A percentile compares a stretch with the other conserved stretches of the same genome.
phyloP scores from a whole-genome alignment of 139 green algal species.

The Auxenochlorella pyrenoidosa region DNA sequence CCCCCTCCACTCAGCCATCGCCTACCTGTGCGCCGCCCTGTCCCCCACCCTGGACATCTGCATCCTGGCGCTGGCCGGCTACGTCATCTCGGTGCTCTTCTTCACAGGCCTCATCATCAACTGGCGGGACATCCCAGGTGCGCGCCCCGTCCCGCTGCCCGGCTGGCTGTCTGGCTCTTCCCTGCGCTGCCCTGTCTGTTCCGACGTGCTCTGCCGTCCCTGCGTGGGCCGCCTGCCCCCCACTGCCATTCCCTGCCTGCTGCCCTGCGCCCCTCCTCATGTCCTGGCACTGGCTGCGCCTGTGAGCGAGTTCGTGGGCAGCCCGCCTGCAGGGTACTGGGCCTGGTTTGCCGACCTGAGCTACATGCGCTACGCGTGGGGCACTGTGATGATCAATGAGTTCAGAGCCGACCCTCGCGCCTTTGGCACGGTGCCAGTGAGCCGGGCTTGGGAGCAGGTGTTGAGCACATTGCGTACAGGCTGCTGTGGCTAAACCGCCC shows the following conservation, averaged over 20 bases:
- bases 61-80: not conserved
- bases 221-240: no score
- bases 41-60: not conserved
- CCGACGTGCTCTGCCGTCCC: no score
- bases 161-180: no score
- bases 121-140: not conserved
- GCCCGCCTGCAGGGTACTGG: not conserved
- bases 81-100: not conserved
- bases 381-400: not conserved
- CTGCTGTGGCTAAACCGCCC: no score
- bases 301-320: no score
- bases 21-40: slow-evolving; percentile 2
- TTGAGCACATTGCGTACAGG: not conserved
- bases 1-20: not conserved
- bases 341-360: not conserved
- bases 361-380: slow-evolving; percentile 2
- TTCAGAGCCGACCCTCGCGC: not conserved
- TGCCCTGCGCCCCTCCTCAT: no score
- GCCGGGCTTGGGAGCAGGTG: not conserved
- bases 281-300: no score
- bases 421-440: not conserved
- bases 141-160: not conserved
- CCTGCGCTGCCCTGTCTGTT: no score
- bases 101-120: not conserved
- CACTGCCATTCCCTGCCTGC: no score